Evolutionary conservation across 352 stramenopile species (phyloP), one percentile per base, ranked within the genome.

Genomic region (Phytophthora cajani): DNA sequence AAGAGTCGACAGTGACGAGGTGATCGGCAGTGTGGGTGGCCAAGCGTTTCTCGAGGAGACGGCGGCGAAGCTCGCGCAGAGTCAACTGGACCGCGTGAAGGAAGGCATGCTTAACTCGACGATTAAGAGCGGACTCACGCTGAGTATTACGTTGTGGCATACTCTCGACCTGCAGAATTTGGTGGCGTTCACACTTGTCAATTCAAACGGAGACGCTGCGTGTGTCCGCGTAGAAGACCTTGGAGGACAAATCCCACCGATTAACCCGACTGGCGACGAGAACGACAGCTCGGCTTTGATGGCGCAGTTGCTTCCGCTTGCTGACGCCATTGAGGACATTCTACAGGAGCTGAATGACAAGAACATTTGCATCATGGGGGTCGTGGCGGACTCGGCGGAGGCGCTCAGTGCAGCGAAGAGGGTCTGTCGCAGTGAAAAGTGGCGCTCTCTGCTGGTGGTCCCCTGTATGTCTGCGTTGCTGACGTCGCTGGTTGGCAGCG

Each of bases 101-200:
- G 85, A 95, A 81, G 84, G 83, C 14, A 93, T 89, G 83, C 73
- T 89, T 16, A 92, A 95, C 54, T 92, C 84, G 51, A 93, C 81
- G 6, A 88, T 92, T 70, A 95, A 93, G 52, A 84, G 85, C 47
- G 87, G 85, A 0, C 81, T 95, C 27, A 94, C 84, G 32, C 68
- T 95, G 23, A 95, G 88, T 57, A 59, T 94, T 44, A 87, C 87
- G 38, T 87, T 71, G 58, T 95, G 88, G 88, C 67, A 64, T 16
- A 91, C 85, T 4, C 68, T 90, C 38, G 79, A 90, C 62, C 60
- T 81, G 5, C 84, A 92, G 72, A 71, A 92, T 33, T 55, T 95
- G 32, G 85, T 93, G 42, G 80, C 85, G 3, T 93, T 95, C 58
- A 84, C 85, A 30, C 74, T 95, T 5, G 75, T 93, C 3, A 94